Percentiles rank a stretch among this genome's conserved stretches.
Evolutionary conservation across 2,329 filamentous ascomycete genomes (phyloP).

Genomic region (Orbilia quercus): DNA sequence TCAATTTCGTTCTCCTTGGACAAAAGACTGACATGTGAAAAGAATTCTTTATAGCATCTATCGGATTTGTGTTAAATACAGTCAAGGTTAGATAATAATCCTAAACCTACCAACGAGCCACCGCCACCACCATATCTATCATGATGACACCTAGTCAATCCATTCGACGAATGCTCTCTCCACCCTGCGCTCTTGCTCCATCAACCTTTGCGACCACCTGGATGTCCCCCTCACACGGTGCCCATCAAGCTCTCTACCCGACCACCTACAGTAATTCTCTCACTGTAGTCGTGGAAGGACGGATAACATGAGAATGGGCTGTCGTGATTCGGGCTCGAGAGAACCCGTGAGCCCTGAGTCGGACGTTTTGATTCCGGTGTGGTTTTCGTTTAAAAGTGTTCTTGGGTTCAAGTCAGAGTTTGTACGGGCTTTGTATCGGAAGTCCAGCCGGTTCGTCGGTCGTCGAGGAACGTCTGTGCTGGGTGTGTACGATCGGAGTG

Average conservation of each 20-base stretch:
- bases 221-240: slow-evolving; percentile 45
- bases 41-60: too few species aligned
- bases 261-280: slow-evolving; percentile 50
- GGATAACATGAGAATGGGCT: slow-evolving; percentile 55
- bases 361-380: slow-evolving; percentile 50
- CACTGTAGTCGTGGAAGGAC: slow-evolving; percentile 49
- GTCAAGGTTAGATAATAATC: slow-evolving; percentile 37
- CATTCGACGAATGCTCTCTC: slow-evolving; percentile 57
- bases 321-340: slow-evolving; percentile 31
- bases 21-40: slow-evolving; percentile 11
- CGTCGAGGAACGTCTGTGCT: slow-evolving; percentile 55
- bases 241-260: slow-evolving; percentile 52
- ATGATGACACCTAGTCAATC: slow-evolving; percentile 58
- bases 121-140: slow-evolving; percentile 20
- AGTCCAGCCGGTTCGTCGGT: slow-evolving; percentile 55
- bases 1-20: background rate
- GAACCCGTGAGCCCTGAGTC: slow-evolving; percentile 37
- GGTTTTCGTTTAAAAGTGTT: slow-evolving; percentile 38
- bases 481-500: slow-evolving; percentile 56
- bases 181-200: slow-evolving; percentile 52
- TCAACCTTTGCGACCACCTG: slow-evolving; percentile 30
- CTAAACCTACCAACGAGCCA: background rate
- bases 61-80: background rate
- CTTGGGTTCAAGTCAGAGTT: slow-evolving; percentile 31
- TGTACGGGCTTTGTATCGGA: slow-evolving; percentile 54